phyloP scores from a whole-genome alignment of 306 rosid genomes.

The Ammopiptanthus mongolicus region DNA sequence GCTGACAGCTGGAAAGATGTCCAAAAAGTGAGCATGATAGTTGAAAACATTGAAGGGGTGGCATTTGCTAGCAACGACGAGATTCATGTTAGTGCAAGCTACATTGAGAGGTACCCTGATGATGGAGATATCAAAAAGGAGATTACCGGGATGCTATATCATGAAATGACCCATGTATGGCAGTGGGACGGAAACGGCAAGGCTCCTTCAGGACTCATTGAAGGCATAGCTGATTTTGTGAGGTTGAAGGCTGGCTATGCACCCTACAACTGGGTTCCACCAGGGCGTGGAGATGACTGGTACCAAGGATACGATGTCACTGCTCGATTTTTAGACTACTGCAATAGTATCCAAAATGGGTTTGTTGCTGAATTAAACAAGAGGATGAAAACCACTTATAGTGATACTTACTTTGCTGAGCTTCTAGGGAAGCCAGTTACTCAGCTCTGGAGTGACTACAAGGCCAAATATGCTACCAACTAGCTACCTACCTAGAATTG shows the following conservation, averaged over 20 bases:
- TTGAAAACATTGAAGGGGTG: slow-evolving; percentile 26
- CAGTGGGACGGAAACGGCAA: slow-evolving; percentile 28
- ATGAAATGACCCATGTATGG: slow-evolving; percentile 42
- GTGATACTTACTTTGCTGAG: slow-evolving; percentile 29
- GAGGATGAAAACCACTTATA: slow-evolving; percentile 34
- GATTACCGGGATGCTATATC: slow-evolving; percentile 30
- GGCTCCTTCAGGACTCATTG: slow-evolving; percentile 32
- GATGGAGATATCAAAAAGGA: slow-evolving; percentile 35
- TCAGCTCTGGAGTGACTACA: slow-evolving; percentile 48
- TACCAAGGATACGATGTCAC: slow-evolving; percentile 38
- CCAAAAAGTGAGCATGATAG: slow-evolving; percentile 12
- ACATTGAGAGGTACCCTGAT: background rate
- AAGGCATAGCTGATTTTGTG: slow-evolving; percentile 45
- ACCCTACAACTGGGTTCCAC: background rate
- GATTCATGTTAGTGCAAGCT: slow-evolving; percentile 28
- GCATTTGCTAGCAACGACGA: slow-evolving; percentile 20
- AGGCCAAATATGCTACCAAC: slow-evolving; percentile 27
- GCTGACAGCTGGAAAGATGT: slow-evolving; percentile 29
- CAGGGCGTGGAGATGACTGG: slow-evolving; percentile 29
- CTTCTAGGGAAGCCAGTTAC: slow-evolving; percentile 37
- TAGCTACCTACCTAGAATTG: too few relatives aligned
- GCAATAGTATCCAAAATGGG: slow-evolving; percentile 28
- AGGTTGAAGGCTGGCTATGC: slow-evolving; percentile 36
- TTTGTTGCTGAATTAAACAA: slow-evolving; percentile 47
- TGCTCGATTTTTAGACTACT: slow-evolving; percentile 36